A percentile compares a stretch with the other conserved stretches of the same genome.
These are phyloP conservation scores for Flagelloscypha sp. DNA, from an alignment of 768 basidiomycete genomes.

Conservation along the genomic window DNA sequence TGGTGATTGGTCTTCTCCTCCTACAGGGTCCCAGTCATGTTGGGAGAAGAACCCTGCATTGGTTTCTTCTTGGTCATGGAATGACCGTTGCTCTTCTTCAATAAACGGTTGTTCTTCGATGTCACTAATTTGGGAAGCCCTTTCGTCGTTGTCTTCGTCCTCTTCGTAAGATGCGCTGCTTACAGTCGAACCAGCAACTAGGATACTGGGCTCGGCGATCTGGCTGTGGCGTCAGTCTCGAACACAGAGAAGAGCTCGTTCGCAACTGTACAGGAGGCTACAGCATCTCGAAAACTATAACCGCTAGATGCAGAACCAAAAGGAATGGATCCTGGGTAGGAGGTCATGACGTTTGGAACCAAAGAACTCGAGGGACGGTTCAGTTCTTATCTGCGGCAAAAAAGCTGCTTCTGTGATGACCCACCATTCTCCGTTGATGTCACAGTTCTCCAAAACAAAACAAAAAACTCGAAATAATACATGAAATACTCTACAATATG, in stretches of 20 bases:
- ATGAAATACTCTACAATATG: background rate
- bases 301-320: conserved; percentile 42
- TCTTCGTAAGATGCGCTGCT: conserved; percentile 33
- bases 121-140: no score
- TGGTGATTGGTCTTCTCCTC: no score
- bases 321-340: conserved; percentile 34
- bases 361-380: no score
- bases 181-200: conserved; percentile 51
- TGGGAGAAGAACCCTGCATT: no score
- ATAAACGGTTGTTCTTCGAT: no score
- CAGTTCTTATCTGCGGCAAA: no score
- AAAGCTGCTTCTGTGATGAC: no score
- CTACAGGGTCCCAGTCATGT: no score
- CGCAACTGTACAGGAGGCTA: conserved; percentile 46
- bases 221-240: conserved; percentile 17
- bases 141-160: conserved; percentile 11
- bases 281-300: conserved; percentile 41
- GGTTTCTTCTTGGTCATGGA: no score
- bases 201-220: conserved; percentile 64
- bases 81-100: no score
- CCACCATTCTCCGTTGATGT: no score
- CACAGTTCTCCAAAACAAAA: no score
- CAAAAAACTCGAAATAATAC: background rate
- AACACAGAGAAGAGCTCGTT: background rate
- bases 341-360: conserved; percentile 33